Evolutionary conservation across 805 yeast genomes (phyloP).

Genomic region (Blastobotrys muscicola): DNA sequence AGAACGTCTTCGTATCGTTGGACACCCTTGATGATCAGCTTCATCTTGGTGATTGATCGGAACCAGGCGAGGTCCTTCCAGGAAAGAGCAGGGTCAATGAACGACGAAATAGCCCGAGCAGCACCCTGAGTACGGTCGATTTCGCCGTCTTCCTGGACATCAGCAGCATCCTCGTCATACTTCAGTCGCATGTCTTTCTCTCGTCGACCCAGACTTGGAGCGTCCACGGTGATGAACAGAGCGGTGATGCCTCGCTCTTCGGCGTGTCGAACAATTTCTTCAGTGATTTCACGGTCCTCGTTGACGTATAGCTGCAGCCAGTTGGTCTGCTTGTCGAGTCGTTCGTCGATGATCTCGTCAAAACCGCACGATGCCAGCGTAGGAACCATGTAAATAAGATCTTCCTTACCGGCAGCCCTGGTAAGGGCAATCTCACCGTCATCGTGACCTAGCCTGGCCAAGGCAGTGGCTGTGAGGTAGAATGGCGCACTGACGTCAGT

Average conservation of each 20-base stretch:
- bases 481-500: constrained; percentile 62
- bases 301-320: constrained; percentile 89
- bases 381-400: constrained; percentile 81
- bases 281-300: constrained; percentile 57
- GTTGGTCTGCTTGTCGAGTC: constrained; percentile 57
- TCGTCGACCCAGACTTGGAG: constrained; percentile 84
- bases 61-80: constrained; percentile 61
- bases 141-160: constrained; percentile 32
- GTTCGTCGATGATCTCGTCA: constrained; percentile 73
- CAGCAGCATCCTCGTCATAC: constrained; percentile 43
- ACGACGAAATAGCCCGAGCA: constrained; percentile 75
- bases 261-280: constrained; percentile 56
- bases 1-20: constrained; percentile 74
- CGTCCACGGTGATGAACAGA: constrained; percentile 82
- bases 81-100: constrained; percentile 59
- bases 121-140: constrained; percentile 75
- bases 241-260: constrained; percentile 71
- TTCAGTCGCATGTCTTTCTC: constrained; percentile 78
- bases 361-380: constrained; percentile 83
- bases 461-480: constrained; percentile 85
- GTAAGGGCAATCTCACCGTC: constrained; percentile 89
- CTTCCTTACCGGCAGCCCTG: constrained; percentile 65
- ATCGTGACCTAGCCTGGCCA: constrained; percentile 84
- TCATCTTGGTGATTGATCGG: constrained; percentile 47
- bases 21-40: constrained; percentile 73